Base-by-base conservation (phyloP, 768 basidiomycete genomes). In the Lentinula detonsa region DNA sequence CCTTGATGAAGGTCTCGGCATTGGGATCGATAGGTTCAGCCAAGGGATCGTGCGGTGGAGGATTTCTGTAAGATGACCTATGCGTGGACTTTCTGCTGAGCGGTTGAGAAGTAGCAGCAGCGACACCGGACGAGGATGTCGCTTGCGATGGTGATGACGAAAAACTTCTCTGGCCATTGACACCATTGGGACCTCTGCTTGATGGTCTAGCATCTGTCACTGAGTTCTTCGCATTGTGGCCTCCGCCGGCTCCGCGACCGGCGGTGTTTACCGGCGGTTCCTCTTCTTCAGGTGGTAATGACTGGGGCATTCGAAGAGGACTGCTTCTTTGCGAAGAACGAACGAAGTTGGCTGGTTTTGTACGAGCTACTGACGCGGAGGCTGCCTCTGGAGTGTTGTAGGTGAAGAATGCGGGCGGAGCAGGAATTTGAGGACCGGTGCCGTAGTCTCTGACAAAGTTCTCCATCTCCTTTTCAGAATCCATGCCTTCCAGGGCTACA, bases 211-310 rank as follows among this genome's bases (percentile, higher is more conserved):
- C 45, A 4, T 74, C 70, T 5, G 72, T 64, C 23, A 73, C 67
- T 2, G 77, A 68, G 31, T 77, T 77, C 40, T 67, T 68, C 56
- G 74, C 71, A 46, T 76, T 75, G 33, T 71, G 67, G 7, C 76
- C 79, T 13, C 81, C 82, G 15, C 83, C 86, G 3, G 90, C 88
- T 15, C 91, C 91, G 5, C 91, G 76, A 15, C 91, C 91, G 1
- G 88, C 88, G 1, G 78, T 75, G 62, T 91, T 90, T 8, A 80
- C 71, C 5, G 75, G 57, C 0, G 80, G 76, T 45, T 84, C 80
- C 9, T 81, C 79, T 23, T 68, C 74, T 15, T 75, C 72, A 18
- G 65, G 69, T 4, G 59, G 59, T 13, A 59, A 43, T 8, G 51
- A 33, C 42, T 54, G 49, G 8, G 39, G 55, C 59, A 37, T 40